phyloP scores from a whole-genome alignment of 2,329 filamentous ascomycete genomes.

The Fusarium veterinarium region DNA sequence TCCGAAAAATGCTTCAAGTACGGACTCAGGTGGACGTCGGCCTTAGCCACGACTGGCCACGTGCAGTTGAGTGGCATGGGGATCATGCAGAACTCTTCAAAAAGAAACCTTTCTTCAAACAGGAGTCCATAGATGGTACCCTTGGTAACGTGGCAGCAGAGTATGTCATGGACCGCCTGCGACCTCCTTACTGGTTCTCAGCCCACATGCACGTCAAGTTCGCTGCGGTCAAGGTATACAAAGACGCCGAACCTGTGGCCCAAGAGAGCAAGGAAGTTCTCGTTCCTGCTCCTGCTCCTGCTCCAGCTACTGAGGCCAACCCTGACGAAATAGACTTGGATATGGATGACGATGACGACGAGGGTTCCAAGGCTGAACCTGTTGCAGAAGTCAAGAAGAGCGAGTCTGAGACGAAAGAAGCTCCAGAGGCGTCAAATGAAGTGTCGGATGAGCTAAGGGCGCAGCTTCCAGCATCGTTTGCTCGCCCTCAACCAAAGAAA shows the following conservation, averaged over 20 bases:
- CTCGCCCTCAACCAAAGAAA: constrained; percentile 54
- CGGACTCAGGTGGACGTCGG: constrained; percentile 91
- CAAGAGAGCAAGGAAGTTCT: constrained; percentile 23
- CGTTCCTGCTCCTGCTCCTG: neutral
- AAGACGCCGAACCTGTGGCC: constrained; percentile 50
- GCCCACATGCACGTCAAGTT: constrained; percentile 95
- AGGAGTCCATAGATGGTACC: constrained; percentile 79
- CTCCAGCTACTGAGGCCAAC: constrained; percentile 56
- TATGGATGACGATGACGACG: constrained; percentile 63
- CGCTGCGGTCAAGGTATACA: constrained; percentile 72
- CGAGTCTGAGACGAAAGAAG: constrained; percentile 5
- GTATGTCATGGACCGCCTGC: constrained; percentile 82
- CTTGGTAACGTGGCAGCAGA: constrained; percentile 85
- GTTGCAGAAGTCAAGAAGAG: neutral
- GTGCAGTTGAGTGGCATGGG: constrained; percentile 82
- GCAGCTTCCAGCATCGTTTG: constrained; percentile 82
- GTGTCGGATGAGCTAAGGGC: constrained; percentile 75
- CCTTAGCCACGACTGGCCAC: constrained; percentile 96
- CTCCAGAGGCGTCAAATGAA: constrained; percentile 38
- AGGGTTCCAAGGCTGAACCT: neutral
- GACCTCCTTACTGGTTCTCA: constrained; percentile 90
- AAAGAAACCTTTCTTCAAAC: constrained; percentile 78
- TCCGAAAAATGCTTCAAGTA: constrained; percentile 87
- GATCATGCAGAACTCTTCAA: constrained; percentile 75
- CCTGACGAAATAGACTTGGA: constrained; percentile 79